Conservation (phyloP, 2,329 filamentous ascomycete genomes). For the Cryphonectria nitschkei region DNA sequence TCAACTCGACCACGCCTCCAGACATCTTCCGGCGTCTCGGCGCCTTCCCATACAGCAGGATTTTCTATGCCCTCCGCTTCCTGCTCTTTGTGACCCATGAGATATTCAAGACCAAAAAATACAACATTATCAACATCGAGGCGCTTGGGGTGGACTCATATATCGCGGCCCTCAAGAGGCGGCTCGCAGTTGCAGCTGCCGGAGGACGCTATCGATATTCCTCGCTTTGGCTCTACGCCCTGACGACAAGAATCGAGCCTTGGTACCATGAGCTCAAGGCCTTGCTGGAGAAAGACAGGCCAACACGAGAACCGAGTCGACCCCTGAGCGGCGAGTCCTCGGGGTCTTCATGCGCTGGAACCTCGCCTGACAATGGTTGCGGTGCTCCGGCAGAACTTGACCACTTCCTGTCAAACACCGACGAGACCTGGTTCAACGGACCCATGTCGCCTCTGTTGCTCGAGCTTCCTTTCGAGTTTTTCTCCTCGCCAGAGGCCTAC, state of each 20-base stretch:
- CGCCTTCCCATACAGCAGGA: conserved; percentile 18
- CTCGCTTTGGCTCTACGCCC: conserved; percentile 25
- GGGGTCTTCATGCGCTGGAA: too few species aligned
- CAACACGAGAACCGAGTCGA: neutral
- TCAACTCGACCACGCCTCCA: conserved; percentile 2
- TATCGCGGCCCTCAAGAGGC: conserved; percentile 16
- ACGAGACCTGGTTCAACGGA: neutral
- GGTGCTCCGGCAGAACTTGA: neutral
- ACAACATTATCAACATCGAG: conserved; percentile 20
- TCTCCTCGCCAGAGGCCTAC: conserved; percentile 8
- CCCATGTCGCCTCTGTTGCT: neutral
- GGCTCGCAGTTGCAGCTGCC: conserved; percentile 9
- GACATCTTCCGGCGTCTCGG: conserved; percentile 21
- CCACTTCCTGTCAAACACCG: neutral
- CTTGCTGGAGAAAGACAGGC: conserved; percentile 15
- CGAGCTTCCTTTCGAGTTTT: conserved; percentile 12
- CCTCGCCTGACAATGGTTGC: neutral
- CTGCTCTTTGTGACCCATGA: conserved; percentile 22
- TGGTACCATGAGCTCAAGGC: conserved; percentile 21
- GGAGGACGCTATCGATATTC: conserved; percentile 20
- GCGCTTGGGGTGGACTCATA: conserved; percentile 19
- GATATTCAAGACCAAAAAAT: conserved; percentile 18
- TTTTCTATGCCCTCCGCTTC: conserved; percentile 26
- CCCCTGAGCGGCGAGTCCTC: neutral
- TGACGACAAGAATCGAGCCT: conserved; percentile 21